These are phyloP conservation scores for Thelonectria olida DNA, from an alignment of 2,329 filamentous ascomycete species.

Conservation along the genomic window DNA sequence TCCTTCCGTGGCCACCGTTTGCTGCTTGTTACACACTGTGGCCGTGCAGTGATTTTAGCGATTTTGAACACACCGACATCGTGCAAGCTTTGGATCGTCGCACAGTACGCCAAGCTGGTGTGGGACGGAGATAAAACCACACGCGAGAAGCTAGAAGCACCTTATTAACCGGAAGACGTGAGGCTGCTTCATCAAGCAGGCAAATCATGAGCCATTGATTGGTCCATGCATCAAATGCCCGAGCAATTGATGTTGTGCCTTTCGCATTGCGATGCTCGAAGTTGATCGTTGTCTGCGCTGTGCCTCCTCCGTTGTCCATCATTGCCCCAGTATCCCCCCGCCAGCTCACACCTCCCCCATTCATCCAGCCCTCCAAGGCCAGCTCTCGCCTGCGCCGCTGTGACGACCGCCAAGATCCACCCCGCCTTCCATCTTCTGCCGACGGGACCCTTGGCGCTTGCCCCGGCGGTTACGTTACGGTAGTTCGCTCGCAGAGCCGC, in stretches of 20 bases:
- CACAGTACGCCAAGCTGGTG: background rate
- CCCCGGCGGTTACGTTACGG: background rate
- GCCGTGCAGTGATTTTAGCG: background rate
- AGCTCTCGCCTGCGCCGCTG: background rate
- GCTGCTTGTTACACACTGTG: background rate
- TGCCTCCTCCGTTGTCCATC: background rate
- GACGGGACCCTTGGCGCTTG: slow-evolving; percentile 1
- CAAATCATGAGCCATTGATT: background rate
- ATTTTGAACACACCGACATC: background rate
- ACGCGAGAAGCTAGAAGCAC: background rate
- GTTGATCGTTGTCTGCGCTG: background rate
- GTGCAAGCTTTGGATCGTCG: background rate
- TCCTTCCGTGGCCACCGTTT: background rate
- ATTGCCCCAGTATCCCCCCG: background rate
- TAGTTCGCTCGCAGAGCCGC: slow-evolving; percentile 18
- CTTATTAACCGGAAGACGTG: background rate
- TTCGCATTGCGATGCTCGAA: background rate
- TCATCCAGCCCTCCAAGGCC: no score
- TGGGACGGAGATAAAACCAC: background rate
- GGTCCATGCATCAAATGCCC: background rate
- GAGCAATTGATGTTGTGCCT: background rate
- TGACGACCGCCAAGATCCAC: slow-evolving; percentile 14
- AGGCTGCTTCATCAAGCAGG: no score
- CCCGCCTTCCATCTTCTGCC: slow-evolving; percentile 23
- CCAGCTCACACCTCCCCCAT: background rate